These are phyloP conservation scores for Suillus spraguei DNA, from an alignment of 768 basidiomycete species.

Conservation along the genomic window DNA sequence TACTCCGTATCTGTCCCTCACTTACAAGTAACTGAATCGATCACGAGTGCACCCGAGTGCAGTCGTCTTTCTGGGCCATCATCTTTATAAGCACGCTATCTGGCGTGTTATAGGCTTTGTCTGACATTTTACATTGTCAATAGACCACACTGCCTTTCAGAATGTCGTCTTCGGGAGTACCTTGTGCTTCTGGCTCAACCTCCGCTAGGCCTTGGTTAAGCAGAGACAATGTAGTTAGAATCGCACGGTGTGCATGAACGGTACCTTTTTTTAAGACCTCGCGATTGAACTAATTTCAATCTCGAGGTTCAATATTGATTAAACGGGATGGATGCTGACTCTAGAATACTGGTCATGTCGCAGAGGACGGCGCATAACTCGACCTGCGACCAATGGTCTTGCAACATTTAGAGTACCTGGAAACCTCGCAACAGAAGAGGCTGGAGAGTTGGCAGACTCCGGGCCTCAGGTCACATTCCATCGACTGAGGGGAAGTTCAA, in stretches of 20 bases:
- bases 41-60: no score
- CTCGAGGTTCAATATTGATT: no score
- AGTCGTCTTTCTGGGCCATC: conserved; percentile 5
- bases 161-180: conserved; percentile 77
- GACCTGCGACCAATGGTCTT: no score
- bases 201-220: conserved; percentile 74
- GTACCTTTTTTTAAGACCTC: conserved; percentile 10
- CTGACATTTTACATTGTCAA: background rate
- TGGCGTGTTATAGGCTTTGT: background rate
- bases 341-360: background rate
- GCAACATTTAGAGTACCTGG: no score
- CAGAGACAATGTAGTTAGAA: conserved; percentile 48
- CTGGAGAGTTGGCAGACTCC: no score
- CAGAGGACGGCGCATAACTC: background rate
- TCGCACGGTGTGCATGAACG: conserved; percentile 66
- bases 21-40: no score
- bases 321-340: background rate
- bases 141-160: conserved; percentile 74
- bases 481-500: no score
- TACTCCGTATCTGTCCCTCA: no score
- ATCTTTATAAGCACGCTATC: conserved; percentile 55
- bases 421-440: no score
- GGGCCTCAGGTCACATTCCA: no score
- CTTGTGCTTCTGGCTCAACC: conserved; percentile 71
- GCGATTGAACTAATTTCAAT: no score